Evolutionary conservation across 805 yeast species (phyloP), one percentile per base, ranked within the genome.

Genomic region (Starmerella etchellsii): DNA sequence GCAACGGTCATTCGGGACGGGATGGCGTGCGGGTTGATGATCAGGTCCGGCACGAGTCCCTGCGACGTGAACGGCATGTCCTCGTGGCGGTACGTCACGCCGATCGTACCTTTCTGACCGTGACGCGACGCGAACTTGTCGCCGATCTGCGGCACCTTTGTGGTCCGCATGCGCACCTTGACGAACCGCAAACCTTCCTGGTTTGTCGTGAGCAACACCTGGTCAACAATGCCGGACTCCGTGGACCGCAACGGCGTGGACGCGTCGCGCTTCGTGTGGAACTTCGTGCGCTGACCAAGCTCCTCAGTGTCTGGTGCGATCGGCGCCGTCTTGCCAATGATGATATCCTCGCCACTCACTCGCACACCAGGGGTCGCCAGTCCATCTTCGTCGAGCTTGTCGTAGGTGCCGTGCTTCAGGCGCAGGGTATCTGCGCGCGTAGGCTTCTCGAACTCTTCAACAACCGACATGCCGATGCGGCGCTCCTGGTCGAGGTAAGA

Each of bases 1-100:
- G 98, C 99, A 46, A 91, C 98, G 31, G 99, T 91, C 99, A 91
- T 91, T 74, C 99, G 96, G 43, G 99, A 91, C 53, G 99, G 99
- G 73, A 91, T 91, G 59, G 97, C 98, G 65, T 91, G 99, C 2
- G 99, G 99, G 63, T 91, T 91, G 61, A 91, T 91, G 56, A 91
- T 84, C 59, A 91, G 70, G 66, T 91, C 99, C 7, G 99, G 99
- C 29, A 88, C 96, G 59, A 88, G 64, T 62, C 99, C 99, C 62
- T 88, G 93, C 2, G 83, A 71, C 8, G 94, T 78, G 62, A 91
- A 91, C 23, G 98, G 99, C 97, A 91, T 88, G 61, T 91, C 99
- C 64, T 91, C 99, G 61, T 88, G 91, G 61, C 96, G 76, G 61
- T 88, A 91, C 0, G 98, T 91, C 49, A 91, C 91, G 78, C 99